Base-by-base conservation (phyloP, 192 early-diverging fungal genomes). In the Coemansia sp. region DNA sequence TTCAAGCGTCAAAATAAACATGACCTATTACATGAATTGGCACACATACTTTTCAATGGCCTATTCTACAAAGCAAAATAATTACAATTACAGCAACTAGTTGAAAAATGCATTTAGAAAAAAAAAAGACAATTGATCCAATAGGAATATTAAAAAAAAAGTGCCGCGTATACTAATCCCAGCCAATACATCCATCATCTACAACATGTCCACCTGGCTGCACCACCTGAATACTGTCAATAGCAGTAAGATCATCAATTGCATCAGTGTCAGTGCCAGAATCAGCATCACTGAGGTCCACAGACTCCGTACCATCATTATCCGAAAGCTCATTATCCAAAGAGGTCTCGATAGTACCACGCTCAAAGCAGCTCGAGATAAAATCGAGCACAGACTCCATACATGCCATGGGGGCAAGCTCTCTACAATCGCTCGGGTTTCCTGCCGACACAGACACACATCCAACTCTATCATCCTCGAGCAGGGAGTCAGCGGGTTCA, bases 381-480 rank as follows among this genome's bases (percentile, higher is more conserved):
- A 68, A 83, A 13, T 78, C 76, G 8, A 83, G 40, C 41, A 83
- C 70, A 15, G 64, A 27, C 5, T 39, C 43, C 49, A 68, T 72
- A 63, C 81, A 83, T 22, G 70, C 9, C 29, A 68, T 52, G 9
- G 81, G 73, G 20, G 75, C 74, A 43, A 83, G 52, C 64, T 78
- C 81, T 22, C 76, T 62, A 18, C 24, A 58, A 12, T 75, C 73
- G 13, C 70, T 69, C 18, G 40, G 22, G 49, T 83, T 83, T 9
- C 62, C 73, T 2, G 44, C 72, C 46, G 68, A 67, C 20, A 78
- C 69, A 5, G 62, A 50, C 44, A 39, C 36, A 43, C 81, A 83
- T 1, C 81, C 81, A 5, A 53, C 33, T 5, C 41, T 33, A 2
- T 57, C 57, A 29, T 60, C 69, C 3, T 49, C n/a, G 2, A 78